Base-by-base conservation (phyloP, 495 filamentous ascomycete genomes). In the Neurospora sp. region DNA sequence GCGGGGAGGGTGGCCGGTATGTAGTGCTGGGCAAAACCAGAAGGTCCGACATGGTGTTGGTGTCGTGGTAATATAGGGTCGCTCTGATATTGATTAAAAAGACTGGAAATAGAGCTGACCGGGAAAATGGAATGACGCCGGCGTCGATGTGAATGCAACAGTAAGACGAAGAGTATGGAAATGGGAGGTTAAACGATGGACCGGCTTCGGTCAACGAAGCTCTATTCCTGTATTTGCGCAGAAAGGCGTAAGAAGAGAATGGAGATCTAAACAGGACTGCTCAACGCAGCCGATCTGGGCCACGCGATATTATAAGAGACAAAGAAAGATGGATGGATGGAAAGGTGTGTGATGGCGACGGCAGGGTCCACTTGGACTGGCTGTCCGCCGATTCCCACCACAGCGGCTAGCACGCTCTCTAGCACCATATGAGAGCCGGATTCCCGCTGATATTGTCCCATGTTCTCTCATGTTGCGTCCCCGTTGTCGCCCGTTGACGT, bases 1-100 rank as follows among this genome's bases (percentile, higher is more conserved):
- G 93, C 92, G 85, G 89, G 78, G 88, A 86, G 73, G 88, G 89
- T 75, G 91, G 88, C 80, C 83, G 81, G 81, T 88, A 91, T 46
- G 85, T 87, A 75, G 84, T 88, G 79, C 88, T 82, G 73, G 88
- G 86, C 76, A 91, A 85, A 77, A 88, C 77, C 79, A 86, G 81
- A 76, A 82, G 78, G 66, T 86, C 88, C 78, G 79, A 86, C 87
- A 92, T 93, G 88, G 75, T 83, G 62, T 71, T 72, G 46, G 76
- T 72, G 77, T 77, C 76, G 76, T 73, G 41, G 75, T 42, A 78
- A 77, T 70, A 76, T 74, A 69, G 11, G 20, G 20, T 35, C 27
- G 39, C 48, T 59, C 44, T 69, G 70, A 39, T 39, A 71, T 42
- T 41, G 46, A 39, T 62, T 62, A 62, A 31, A 62, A 62, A 62